Percentiles rank a stretch among this genome's conserved stretches.
Conservation (phyloP, 169 alveolate genomes). For the Plasmodium vinckei region DNA sequence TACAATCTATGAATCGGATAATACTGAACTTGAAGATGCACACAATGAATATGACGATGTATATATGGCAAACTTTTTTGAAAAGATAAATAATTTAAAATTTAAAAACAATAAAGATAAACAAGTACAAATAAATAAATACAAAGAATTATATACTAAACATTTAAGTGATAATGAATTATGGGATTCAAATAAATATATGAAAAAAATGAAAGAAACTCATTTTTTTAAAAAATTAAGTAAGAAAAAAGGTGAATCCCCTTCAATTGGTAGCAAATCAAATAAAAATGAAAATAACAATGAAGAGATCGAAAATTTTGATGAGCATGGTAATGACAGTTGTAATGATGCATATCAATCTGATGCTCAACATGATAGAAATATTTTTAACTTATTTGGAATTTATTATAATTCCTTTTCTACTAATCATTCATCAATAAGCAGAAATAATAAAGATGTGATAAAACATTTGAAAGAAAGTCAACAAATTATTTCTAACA, state of each 20-base stretch:
- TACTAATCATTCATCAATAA: no score
- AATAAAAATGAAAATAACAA: neutral
- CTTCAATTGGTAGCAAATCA: neutral
- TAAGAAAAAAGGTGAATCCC: neutral
- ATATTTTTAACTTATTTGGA: neutral
- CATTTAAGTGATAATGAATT: constrained; percentile 30
- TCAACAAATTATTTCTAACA: neutral
- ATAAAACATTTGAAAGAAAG: neutral
- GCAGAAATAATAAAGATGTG: no score
- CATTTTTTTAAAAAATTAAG: neutral
- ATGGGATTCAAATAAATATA: neutral
- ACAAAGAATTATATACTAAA: neutral
- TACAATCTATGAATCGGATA: neutral
- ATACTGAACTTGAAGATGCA: neutral
- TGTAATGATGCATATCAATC: neutral
- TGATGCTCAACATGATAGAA: neutral
- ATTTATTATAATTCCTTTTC: neutral
- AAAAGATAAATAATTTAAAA: neutral
- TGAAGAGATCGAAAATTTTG: neutral
- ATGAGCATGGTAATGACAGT: no score
- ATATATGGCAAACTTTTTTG: neutral
- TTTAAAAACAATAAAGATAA: no score
- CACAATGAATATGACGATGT: neutral
- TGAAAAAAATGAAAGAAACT: neutral
- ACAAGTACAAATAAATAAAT: no score